These are phyloP conservation scores for Xanthoparmelia taractica DNA, from an alignment of 495 filamentous ascomycete species.

Conservation along the genomic window DNA sequence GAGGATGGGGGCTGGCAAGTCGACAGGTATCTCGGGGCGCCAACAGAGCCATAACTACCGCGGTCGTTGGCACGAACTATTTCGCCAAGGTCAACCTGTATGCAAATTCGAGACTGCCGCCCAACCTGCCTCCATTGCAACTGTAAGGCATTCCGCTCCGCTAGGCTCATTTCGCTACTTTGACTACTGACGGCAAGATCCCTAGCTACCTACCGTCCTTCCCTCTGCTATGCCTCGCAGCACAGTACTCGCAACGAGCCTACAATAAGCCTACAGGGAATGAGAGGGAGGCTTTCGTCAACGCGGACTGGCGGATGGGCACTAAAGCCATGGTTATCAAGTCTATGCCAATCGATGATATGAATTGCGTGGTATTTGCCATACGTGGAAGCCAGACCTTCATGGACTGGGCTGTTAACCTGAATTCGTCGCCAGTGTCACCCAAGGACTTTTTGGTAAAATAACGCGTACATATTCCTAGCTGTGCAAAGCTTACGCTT, in stretches of 20 bases:
- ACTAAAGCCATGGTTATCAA: slow-evolving; percentile 83
- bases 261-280: slow-evolving; percentile 54
- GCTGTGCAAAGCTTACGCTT: background rate
- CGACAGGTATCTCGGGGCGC: slow-evolving; percentile 21
- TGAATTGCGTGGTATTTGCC: slow-evolving; percentile 70
- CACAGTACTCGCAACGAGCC: slow-evolving; percentile 59
- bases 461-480: background rate
- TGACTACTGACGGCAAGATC: slow-evolving; percentile 33
- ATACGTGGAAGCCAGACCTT: slow-evolving; percentile 71
- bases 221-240: slow-evolving; percentile 64
- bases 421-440: slow-evolving; percentile 53
- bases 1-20: slow-evolving; percentile 20
- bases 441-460: slow-evolving; percentile 57
- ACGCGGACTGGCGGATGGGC: slow-evolving; percentile 59
- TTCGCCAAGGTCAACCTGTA: slow-evolving; percentile 75
- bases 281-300: slow-evolving; percentile 56
- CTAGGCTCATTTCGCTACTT: background rate
- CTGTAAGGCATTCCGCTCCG: slow-evolving; percentile 41
- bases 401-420: slow-evolving; percentile 78
- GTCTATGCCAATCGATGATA: slow-evolving; percentile 62
- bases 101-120: slow-evolving; percentile 66
- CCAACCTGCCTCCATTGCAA: slow-evolving; percentile 54
- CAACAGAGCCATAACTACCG: slow-evolving; percentile 32
- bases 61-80: slow-evolving; percentile 44
- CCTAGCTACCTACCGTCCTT: slow-evolving; percentile 53